phyloP scores from a whole-genome alignment of 2,329 filamentous ascomycete species.

The Venturia pyrina region DNA sequence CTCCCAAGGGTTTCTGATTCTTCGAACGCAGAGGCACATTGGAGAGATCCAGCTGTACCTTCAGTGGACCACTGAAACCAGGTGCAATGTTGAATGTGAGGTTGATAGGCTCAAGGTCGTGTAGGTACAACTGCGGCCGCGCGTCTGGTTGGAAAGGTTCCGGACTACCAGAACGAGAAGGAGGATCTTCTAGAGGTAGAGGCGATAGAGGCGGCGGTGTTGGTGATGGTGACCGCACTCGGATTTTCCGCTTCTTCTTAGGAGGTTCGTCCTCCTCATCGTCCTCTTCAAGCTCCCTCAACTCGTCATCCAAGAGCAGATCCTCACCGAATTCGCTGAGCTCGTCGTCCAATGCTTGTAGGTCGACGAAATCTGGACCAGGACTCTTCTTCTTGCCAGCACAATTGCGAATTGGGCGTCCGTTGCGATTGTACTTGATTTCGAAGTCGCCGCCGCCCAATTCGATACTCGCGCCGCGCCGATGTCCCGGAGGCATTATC shows the following conservation, averaged over 20 bases:
- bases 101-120: constrained; percentile 21
- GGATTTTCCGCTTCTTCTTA: constrained; percentile 14
- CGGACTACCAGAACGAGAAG: constrained; percentile 13
- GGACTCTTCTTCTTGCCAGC: constrained; percentile 25
- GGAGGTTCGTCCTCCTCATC: constrained; percentile 3
- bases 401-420: constrained; percentile 33
- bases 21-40: not conserved
- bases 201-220: constrained; percentile 25
- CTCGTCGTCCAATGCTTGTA: constrained; percentile 6
- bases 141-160: constrained; percentile 15
- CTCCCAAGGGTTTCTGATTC: not conserved
- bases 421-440: constrained; percentile 30
- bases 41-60: constrained; percentile 8
- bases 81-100: constrained; percentile 37
- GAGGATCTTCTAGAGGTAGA: constrained; percentile 22
- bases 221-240: constrained; percentile 26
- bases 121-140: constrained; percentile 13
- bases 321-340: not conserved
- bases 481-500: not conserved
- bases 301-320: not conserved
- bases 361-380: constrained; percentile 30
- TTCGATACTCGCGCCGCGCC: constrained; percentile 16
- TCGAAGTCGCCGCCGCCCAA: constrained; percentile 19
- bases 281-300: not conserved
- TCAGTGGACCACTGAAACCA: constrained; percentile 32